Evolutionary conservation across 805 yeast genomes (phyloP).

Genomic region (Isabelozyma gotoi): DNA sequence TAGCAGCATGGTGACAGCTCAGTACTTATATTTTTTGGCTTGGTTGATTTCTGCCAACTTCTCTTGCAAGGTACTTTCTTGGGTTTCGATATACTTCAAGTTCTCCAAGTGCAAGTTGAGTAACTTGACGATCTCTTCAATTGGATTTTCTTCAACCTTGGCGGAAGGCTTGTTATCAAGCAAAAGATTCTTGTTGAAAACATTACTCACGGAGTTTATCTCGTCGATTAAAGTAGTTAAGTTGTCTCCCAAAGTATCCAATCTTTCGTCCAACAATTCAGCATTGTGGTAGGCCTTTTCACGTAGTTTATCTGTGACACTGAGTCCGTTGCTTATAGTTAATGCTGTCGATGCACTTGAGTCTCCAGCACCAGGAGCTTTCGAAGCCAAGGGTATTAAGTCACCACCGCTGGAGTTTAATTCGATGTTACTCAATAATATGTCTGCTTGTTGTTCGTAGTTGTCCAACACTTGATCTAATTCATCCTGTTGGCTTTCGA

Average conservation of each 20-base stretch:
- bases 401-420: constrained; percentile 18
- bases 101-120: constrained; percentile 89
- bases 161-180: constrained; percentile 21
- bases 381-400: constrained; percentile 3
- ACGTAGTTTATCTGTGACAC: constrained; percentile 79
- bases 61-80: constrained; percentile 65
- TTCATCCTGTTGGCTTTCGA: constrained; percentile 91
- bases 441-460: constrained; percentile 74
- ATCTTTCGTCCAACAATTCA: constrained; percentile 75
- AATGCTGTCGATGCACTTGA: constrained; percentile 23
- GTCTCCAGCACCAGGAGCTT: constrained; percentile 17
- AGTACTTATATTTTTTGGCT: constrained; percentile 1
- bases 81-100: constrained; percentile 79
- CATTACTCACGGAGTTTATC: constrained; percentile 79
- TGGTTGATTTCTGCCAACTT: constrained; percentile 49
- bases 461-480: constrained; percentile 77
- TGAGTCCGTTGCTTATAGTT: constrained; percentile 30
- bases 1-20: too few relatives aligned
- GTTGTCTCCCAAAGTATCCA: constrained; percentile 76
- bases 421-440: constrained; percentile 41
- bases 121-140: constrained; percentile 73
- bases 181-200: constrained; percentile 64
- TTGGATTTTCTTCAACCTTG: constrained; percentile 38
- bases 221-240: constrained; percentile 74
- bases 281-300: constrained; percentile 88